Percentiles rank a stretch among this genome's conserved stretches.
These are phyloP conservation scores for Dalbergia cultrata DNA, from an alignment of 306 rosid species.

Conservation along the genomic window DNA sequence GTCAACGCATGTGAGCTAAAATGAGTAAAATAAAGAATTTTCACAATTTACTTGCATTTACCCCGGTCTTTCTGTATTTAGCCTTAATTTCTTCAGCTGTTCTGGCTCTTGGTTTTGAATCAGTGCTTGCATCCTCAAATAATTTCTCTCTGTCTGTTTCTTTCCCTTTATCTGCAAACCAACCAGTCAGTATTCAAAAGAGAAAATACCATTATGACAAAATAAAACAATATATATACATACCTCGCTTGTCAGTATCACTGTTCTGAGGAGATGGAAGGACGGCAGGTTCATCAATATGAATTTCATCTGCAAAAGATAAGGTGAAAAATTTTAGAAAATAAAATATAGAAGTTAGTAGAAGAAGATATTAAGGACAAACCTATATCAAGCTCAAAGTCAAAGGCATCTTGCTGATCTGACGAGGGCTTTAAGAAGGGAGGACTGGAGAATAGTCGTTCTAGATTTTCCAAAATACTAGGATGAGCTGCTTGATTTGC, in stretches of 20 bases:
- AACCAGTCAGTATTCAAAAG: conserved; percentile 37
- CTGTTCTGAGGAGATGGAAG: conserved; percentile 50
- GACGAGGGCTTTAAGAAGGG: conserved; percentile 81
- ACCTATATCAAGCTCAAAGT: conserved; percentile 74
- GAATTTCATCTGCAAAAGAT: conserved; percentile 71
- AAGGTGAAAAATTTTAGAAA: conserved; percentile 43
- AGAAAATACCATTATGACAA: conserved; percentile 33
- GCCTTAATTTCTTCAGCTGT: conserved; percentile 91
- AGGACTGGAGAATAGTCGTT: conserved; percentile 77
- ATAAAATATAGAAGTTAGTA: conserved; percentile 26
- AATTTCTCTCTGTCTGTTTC: conserved; percentile 68
- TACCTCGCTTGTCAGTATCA: conserved; percentile 69
- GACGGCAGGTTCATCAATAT: conserved; percentile 63
- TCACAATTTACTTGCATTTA: conserved; percentile 40
- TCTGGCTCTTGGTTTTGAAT: conserved; percentile 65
- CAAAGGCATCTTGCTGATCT: conserved; percentile 52
- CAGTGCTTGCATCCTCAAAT: conserved; percentile 60
- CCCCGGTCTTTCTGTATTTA: conserved; percentile 78
- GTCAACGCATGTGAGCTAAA: conserved; percentile 46
- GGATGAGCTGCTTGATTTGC: conserved; percentile 47
- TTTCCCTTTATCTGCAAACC: conserved; percentile 62
- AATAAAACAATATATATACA: conserved; percentile 30
- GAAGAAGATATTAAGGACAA: conserved; percentile 43
- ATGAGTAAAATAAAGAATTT: conserved; percentile 36
- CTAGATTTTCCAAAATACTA: conserved; percentile 53